phyloP scores from a whole-genome alignment of 371 early-diverging fungal species.

The Mucor ambiguus region DNA sequence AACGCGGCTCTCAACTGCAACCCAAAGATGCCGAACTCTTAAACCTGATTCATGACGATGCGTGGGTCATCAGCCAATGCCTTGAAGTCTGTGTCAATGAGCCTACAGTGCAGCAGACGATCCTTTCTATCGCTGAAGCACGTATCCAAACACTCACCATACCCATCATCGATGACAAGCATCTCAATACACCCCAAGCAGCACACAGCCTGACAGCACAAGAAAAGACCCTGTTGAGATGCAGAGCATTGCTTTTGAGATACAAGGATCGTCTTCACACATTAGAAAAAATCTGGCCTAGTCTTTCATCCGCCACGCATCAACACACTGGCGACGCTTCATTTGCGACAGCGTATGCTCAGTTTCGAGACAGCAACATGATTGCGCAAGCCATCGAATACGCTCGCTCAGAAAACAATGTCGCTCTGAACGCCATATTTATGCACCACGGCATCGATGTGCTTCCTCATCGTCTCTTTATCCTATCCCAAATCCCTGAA shows the following conservation, averaged over 20 bases:
- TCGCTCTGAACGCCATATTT: constrained; percentile 64
- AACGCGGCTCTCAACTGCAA: constrained; percentile 20
- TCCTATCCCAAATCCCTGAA: constrained; percentile 69
- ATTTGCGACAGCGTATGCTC: constrained; percentile 40
- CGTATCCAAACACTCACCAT: constrained; percentile 48
- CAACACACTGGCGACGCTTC: constrained; percentile 6
- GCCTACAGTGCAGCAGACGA: constrained; percentile 37
- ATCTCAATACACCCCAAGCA: background rate
- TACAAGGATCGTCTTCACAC: constrained; percentile 73
- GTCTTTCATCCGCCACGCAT: background rate
- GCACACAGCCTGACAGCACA: background rate
- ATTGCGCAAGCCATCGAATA: constrained; percentile 63
- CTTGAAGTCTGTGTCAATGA: constrained; percentile 39
- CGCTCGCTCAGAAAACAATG: constrained; percentile 59
- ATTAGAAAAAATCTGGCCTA: constrained; percentile 57
- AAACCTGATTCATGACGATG: constrained; percentile 57
- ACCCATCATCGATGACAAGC: constrained; percentile 32
- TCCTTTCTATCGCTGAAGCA: constrained; percentile 60
- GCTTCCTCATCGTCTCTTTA: constrained; percentile 62
- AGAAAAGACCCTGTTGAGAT: constrained; percentile 10
- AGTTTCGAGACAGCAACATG: constrained; percentile 71
- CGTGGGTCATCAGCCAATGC: constrained; percentile 67
- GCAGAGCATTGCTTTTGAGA: constrained; percentile 58
- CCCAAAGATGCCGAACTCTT: constrained; percentile 52
- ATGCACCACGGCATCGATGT: constrained; percentile 62